Base-by-base conservation (phyloP, 1,284 basidiomycete species). In the Malassezia restricta region DNA sequence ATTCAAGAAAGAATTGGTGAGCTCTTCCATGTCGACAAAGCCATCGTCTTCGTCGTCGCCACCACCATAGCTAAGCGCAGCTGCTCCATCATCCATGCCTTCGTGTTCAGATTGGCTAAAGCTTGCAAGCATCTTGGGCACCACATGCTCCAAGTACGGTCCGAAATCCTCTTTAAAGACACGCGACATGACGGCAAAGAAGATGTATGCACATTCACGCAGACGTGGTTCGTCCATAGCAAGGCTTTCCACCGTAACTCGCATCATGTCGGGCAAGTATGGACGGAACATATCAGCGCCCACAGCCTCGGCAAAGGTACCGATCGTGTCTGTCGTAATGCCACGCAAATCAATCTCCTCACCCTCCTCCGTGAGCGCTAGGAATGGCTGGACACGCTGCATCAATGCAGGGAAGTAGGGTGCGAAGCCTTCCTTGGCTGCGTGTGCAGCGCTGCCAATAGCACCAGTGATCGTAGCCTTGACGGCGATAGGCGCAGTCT, bases 401-500 rank as follows among this genome's bases (percentile, higher is more conserved):
- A 98, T 92, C 51, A 87, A 90, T 41, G 86, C 83, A 65, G 85
- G 80, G 78, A 99, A 98, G 80, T 96, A 98, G 3, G 90, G 91
- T 47, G 85, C 76, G 79, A 99, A 98, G 62, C 83, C 82, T 43
- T 81, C 82, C 75, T 89, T 89, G 50, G 92, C 88, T n/a, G 94
- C 92, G 75, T 98, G 92, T 1, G 94, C 92, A 27, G 94, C 92
- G 64, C 87, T 91, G 40, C 94, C 94, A 67, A 99, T 96, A 28
- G 94, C 94, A 27, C 94, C 94, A 43, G 89, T 92, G 66, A 98
- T 88, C 60, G 96, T 91, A 40, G 88, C 81, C 78, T 98, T 95
- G 75, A 98, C 84, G 33, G 83, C 74, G 56, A 87, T 75, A 27
- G 89, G 84, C 3, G 89, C 90, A 24, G 80, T 84, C 66, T 90